Evolutionary conservation across 768 basidiomycete genomes (phyloP).

Genomic region (Tulasnella sp.): DNA sequence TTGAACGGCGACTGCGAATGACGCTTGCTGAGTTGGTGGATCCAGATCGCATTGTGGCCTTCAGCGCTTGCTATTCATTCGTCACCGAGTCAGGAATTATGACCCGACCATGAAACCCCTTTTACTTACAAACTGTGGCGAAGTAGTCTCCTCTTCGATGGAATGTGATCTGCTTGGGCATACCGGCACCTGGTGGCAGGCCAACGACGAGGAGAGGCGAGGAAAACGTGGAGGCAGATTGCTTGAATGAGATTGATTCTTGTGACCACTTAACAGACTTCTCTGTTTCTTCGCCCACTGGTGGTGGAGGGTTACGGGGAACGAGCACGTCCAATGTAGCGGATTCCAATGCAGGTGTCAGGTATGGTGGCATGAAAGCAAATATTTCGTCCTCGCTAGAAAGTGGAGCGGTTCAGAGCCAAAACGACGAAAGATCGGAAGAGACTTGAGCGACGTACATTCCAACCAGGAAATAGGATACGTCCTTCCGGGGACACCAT

Average conservation of each 20-base stretch:
- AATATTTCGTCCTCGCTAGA: constrained; percentile 70
- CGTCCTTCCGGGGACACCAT: constrained; percentile 88
- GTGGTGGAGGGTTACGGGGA: constrained; percentile 60
- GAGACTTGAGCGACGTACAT: constrained; percentile 47
- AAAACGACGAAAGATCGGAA: neutral
- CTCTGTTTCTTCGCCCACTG: constrained; percentile 41
- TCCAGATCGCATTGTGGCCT: constrained; percentile 80
- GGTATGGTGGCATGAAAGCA: constrained; percentile 72
- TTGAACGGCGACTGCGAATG: constrained; percentile 98
- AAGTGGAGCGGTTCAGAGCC: neutral
- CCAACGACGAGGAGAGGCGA: constrained; percentile 52
- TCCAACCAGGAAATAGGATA: constrained; percentile 68
- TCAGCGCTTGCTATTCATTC: constrained; percentile 48
- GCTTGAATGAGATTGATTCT: constrained; percentile 29
- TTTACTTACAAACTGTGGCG: constrained; percentile 79
- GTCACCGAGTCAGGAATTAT: neutral
- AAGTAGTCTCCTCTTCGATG: constrained; percentile 94
- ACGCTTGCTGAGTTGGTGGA: constrained; percentile 87
- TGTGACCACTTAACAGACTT: constrained; percentile 62
- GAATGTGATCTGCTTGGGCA: constrained; percentile 79
- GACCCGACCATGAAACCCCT: neutral
- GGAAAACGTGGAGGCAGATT: constrained; percentile 40
- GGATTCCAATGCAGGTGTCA: constrained; percentile 50
- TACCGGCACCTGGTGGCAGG: constrained; percentile 57
- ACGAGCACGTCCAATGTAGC: constrained; percentile 54